These are phyloP conservation scores for Aspergillus egyptiacus DNA, from an alignment of 495 filamentous ascomycete species.

Conservation along the genomic window DNA sequence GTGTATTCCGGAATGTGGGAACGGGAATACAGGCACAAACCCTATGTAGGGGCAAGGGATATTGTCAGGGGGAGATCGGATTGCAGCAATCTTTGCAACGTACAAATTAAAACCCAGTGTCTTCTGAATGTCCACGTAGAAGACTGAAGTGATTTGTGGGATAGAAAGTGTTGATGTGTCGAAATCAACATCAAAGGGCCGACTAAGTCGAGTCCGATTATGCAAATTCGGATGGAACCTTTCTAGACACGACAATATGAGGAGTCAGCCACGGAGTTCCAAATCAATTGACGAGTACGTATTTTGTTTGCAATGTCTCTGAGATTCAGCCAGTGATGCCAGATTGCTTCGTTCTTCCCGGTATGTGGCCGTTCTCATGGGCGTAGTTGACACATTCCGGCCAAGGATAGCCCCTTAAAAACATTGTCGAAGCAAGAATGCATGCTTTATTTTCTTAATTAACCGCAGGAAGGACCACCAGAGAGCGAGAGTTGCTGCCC, in stretches of 20 bases:
- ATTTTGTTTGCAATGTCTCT: slow-evolving; percentile 1
- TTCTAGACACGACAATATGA: slow-evolving; percentile 5
- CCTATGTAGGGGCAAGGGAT: slow-evolving; percentile 41
- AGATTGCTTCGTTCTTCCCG: slow-evolving; percentile 9
- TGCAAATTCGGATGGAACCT: slow-evolving; percentile 13
- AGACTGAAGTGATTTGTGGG: slow-evolving; percentile 12
- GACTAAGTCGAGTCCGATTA: slow-evolving; percentile 17
- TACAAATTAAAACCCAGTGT: slow-evolving; percentile 35
- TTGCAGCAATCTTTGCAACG: slow-evolving; percentile 30
- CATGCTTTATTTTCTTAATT: slow-evolving; percentile 4
- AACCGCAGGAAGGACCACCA: slow-evolving; percentile 6
- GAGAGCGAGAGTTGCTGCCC: slow-evolving; percentile 3
- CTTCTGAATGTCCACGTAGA: slow-evolving; percentile 20
- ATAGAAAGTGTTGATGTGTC: slow-evolving; percentile 13
- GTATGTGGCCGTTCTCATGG: slow-evolving; percentile 20
- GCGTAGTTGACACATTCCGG: slow-evolving; percentile 11
- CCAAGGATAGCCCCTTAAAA: too few species aligned
- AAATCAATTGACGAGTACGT: background rate
- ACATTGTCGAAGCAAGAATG: too few species aligned
- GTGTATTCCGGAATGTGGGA: slow-evolving; percentile 52
- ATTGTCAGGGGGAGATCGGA: slow-evolving; percentile 37
- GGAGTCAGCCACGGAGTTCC: slow-evolving; percentile 6
- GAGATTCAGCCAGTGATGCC: background rate
- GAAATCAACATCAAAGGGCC: slow-evolving; percentile 25
- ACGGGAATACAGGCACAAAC: slow-evolving; percentile 39